A percentile compares a stretch with the other conserved stretches of the same genome.
These are phyloP conservation scores for Aegilops sharonensis DNA, from an alignment of 176 grass and related monocot species.

Conservation along the genomic window DNA sequence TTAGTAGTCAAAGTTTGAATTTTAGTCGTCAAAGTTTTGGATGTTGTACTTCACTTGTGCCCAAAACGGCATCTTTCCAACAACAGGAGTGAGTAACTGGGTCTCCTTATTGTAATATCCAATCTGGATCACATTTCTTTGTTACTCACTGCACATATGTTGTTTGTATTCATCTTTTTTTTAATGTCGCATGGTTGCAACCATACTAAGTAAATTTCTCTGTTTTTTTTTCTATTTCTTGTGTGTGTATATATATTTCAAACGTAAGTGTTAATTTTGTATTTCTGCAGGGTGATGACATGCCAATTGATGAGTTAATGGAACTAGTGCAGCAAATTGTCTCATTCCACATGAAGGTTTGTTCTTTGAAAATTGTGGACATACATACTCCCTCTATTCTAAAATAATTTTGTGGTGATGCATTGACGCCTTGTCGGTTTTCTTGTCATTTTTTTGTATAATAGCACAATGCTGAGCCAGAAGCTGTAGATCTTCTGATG, in stretches of 20 bases:
- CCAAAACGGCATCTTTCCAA: not conserved
- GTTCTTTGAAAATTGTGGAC: not conserved
- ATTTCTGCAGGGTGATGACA: conserved; percentile 76
- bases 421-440: not conserved
- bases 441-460: conserved; percentile 16
- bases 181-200: not conserved
- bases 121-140: not conserved
- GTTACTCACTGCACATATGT: not conserved
- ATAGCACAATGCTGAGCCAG: conserved; percentile 96
- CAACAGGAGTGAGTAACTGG: not conserved
- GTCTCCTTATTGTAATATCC: not conserved
- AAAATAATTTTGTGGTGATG: not conserved
- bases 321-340: conserved; percentile 98
- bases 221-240: not conserved
- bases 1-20: not conserved
- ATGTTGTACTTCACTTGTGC: not conserved
- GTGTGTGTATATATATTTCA: not conserved
- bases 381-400: not conserved
- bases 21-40: not conserved
- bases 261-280: not conserved
- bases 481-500: conserved; percentile 98
- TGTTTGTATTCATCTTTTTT: conserved; percentile 2
- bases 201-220: not conserved
- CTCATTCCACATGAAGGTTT: conserved; percentile 99
- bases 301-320: conserved; percentile 84